Conservation (phyloP, 768 basidiomycete species). For the Agrocybe praecox region DNA sequence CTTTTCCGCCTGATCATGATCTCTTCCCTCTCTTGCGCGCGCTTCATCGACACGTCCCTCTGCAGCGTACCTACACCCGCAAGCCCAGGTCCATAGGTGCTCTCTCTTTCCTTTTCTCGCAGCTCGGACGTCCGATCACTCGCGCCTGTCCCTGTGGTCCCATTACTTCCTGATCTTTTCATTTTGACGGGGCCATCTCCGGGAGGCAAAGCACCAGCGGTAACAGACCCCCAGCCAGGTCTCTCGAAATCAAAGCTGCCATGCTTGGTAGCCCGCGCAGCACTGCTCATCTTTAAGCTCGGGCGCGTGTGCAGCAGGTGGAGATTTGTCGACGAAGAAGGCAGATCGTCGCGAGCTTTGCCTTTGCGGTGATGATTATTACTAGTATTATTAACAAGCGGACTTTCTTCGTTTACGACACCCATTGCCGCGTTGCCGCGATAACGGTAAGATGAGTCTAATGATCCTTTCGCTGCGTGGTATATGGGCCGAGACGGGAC, state of each 20-base stretch:
- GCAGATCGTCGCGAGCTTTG: slow-evolving; percentile 7
- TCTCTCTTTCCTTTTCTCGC: slow-evolving; percentile 32
- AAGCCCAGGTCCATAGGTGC: slow-evolving; percentile 40
- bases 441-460: slow-evolving; percentile 40
- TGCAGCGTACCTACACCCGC: slow-evolving; percentile 49
- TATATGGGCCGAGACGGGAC: neutral
- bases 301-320: slow-evolving; percentile 9
- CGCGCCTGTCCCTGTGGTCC: slow-evolving; percentile 32
- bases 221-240: slow-evolving; percentile 46
- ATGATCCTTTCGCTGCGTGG: slow-evolving; percentile 28
- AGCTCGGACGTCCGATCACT: slow-evolving; percentile 33
- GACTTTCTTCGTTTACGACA: slow-evolving; percentile 39
- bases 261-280: slow-evolving; percentile 54
- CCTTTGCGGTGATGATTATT: slow-evolving; percentile 17
- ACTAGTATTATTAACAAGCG: slow-evolving; percentile 9
- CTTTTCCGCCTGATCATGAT: slow-evolving; percentile 24
- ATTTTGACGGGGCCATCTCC: slow-evolving; percentile 11
- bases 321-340: slow-evolving; percentile 10
- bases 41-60: slow-evolving; percentile 39
- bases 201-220: neutral
- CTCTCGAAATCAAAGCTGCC: slow-evolving; percentile 81
- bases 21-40: slow-evolving; percentile 41
- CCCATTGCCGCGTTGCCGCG: slow-evolving; percentile 30
- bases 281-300: slow-evolving; percentile 26
- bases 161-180: slow-evolving; percentile 49